A percentile compares a stretch with the other conserved stretches of the same genome.
Evolutionary conservation across 108 stramenopile genomes (phyloP).

Genomic region (Asterionellopsis glacialis): DNA sequence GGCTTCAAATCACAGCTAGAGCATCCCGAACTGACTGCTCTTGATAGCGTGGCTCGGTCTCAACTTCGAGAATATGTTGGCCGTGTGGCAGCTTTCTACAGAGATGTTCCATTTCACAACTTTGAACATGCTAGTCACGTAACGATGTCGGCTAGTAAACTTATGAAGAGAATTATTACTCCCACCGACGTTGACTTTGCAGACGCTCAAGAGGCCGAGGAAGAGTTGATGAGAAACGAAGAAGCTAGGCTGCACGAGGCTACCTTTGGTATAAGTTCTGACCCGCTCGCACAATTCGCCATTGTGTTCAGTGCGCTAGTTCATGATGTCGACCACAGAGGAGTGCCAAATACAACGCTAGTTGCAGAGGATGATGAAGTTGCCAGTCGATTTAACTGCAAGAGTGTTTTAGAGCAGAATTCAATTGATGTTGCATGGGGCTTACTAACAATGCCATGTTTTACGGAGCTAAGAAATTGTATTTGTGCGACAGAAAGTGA

Average conservation of each 20-base stretch:
- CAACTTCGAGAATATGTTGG: constrained; percentile 16
- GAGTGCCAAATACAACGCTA: constrained; percentile 26
- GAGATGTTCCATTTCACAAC: constrained; percentile 35
- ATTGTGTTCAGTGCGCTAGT: constrained; percentile 28
- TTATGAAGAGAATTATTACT: constrained; percentile 25
- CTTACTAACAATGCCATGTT: constrained; percentile 21
- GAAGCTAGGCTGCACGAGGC: constrained; percentile 1
- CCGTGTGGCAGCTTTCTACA: constrained; percentile 19
- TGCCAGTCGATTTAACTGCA: constrained; percentile 11
- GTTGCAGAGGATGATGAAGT: constrained; percentile 19
- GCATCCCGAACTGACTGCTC: not conserved
- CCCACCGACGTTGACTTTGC: constrained; percentile 7
- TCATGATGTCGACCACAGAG: constrained; percentile 30
- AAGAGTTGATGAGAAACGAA: not conserved
- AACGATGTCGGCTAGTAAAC: constrained; percentile 13
- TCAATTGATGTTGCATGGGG: constrained; percentile 25
- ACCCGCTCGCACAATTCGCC: constrained; percentile 25
- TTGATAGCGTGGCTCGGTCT: constrained; percentile 3
- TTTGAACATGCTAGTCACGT: constrained; percentile 45
- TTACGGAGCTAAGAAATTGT: constrained; percentile 9
- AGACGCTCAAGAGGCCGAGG: not conserved
- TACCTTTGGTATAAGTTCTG: constrained; percentile 32
- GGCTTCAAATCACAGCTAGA: too few species aligned
- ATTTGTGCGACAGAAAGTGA: constrained; percentile 20
- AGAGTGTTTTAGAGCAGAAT: constrained; percentile 13